A percentile compares a stretch with the other conserved stretches of the same genome.
Evolutionary conservation across 2,329 filamentous ascomycete species (phyloP).

Genomic region (Cercospora zeae-maydis): DNA sequence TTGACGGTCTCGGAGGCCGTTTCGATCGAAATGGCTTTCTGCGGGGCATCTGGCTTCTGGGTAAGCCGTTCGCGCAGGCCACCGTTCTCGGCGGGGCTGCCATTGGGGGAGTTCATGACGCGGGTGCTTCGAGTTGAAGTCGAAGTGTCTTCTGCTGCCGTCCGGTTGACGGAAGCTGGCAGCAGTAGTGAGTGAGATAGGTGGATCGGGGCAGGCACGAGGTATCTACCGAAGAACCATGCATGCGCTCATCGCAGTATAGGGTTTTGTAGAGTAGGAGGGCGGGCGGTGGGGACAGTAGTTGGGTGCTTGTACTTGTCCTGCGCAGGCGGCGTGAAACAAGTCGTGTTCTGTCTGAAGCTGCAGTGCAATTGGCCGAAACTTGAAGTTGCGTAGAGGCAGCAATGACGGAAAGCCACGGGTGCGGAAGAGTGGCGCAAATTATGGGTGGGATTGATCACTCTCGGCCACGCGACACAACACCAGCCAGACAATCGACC

Average conservation of each 20-base stretch:
- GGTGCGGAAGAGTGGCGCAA: background rate
- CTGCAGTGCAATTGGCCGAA: constrained; percentile 5
- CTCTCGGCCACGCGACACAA: background rate
- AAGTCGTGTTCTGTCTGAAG: constrained; percentile 7
- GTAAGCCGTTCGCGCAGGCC: constrained; percentile 49
- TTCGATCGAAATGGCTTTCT: constrained; percentile 32
- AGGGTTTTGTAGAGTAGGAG: constrained; percentile 5
- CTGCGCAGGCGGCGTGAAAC: background rate
- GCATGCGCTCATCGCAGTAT: constrained; percentile 18
- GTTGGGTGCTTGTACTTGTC: background rate
- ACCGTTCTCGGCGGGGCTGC: constrained; percentile 25
- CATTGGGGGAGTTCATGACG: constrained; percentile 25
- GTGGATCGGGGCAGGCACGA: constrained; percentile 11
- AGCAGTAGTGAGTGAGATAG: constrained; percentile 1
- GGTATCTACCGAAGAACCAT: constrained; percentile 13
- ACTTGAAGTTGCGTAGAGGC: background rate
- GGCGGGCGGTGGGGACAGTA: constrained; percentile 5
- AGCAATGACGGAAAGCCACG: background rate
- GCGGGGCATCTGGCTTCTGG: constrained; percentile 33
- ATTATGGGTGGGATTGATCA: background rate
- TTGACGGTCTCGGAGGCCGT: constrained; percentile 48
- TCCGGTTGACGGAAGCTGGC: constrained; percentile 19
- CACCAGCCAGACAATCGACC: background rate
- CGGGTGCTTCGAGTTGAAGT: constrained; percentile 19
- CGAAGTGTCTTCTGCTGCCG: constrained; percentile 16